Base-by-base conservation (phyloP, 2,329 filamentous ascomycete species). In the Thelonectria olida region DNA sequence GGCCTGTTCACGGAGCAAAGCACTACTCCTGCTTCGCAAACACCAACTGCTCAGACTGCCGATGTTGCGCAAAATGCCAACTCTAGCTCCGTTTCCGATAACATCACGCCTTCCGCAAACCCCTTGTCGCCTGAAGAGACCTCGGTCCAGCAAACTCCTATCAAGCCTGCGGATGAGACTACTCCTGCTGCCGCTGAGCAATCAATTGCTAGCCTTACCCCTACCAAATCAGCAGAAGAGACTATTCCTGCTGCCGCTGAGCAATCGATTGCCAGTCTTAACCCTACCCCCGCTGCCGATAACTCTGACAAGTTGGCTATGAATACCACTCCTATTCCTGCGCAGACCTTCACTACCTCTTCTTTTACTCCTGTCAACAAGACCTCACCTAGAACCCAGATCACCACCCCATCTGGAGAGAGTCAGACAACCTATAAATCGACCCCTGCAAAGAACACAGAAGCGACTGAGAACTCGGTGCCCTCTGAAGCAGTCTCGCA, bases 321-420 rank as follows among this genome's bases (percentile, higher is more conserved):
- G 4, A 44, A 54, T 23, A 13, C 27, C 17, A 57, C 55, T 28
- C 62, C 64, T 4, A 27, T 52, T 23, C 22, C 53, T 2, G 54
- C 54, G 6, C 55, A 62, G 2, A 61, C 61, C 6, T 53, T 62
- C 15, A 67, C 58, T 7, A 54, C 65, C 10, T 70, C 72, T 1
- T 74, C 72, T 1, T 74, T 73, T 22, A 75, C 68, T 9, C 67
- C 73, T 15, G 70, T 75, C 38, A 73, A 74, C 50, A 62, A 61
- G 31, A 44, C 45, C 13, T 58, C 63, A 10, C 62, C 66, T 3
- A 36, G 48, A 15, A 56, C 51, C 31, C 49, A 59, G 42, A 17
- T 52, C 15, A 55, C 60, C 2, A 55, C 61, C 12, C 39, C 61
- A 6, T 47, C 57, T 5, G 58, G 56, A 54, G 59, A 45, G 53